Percentiles rank a stretch among this genome's conserved stretches.
Conservation (phyloP, 148 eudicot genomes). For the Camellia japonica region DNA sequence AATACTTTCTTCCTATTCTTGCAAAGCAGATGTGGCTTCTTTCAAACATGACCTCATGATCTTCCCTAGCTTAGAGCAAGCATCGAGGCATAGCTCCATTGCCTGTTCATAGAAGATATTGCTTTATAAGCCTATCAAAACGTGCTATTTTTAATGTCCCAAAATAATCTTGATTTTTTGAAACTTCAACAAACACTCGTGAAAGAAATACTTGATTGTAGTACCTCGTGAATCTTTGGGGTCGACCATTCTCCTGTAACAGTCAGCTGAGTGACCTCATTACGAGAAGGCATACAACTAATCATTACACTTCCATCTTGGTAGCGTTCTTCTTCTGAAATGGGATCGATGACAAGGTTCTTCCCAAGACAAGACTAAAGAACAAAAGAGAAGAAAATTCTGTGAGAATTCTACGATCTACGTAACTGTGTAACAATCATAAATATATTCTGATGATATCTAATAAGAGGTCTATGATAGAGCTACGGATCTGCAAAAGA, state of each 20-base stretch:
- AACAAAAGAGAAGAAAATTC: background rate
- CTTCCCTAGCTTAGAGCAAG: slow-evolving; percentile 78
- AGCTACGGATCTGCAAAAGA: background rate
- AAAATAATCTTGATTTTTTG: background rate
- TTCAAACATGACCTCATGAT: slow-evolving; percentile 80
- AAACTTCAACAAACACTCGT: background rate
- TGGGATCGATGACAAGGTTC: slow-evolving; percentile 90
- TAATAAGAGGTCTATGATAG: background rate
- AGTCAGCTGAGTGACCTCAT: slow-evolving; percentile 83
- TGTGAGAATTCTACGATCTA: background rate
- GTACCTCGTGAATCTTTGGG: slow-evolving; percentile 83
- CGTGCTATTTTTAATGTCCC: background rate
- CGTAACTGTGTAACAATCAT: background rate
- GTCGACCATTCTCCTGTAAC: slow-evolving; percentile 92
- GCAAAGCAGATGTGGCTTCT: slow-evolving; percentile 53
- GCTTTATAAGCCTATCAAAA: background rate
- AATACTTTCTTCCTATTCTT: slow-evolving; percentile 31
- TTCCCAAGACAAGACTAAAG: slow-evolving; percentile 68
- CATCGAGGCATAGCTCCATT: slow-evolving; percentile 78
- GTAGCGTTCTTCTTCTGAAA: slow-evolving; percentile 74
- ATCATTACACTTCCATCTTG: slow-evolving; percentile 89
- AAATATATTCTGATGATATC: background rate
- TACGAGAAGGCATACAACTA: slow-evolving; percentile 78
- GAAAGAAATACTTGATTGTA: background rate
- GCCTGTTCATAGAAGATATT: slow-evolving; percentile 47